A percentile compares a stretch with the other conserved stretches of the same genome.
These are phyloP conservation scores for Dendrobium officinale DNA, from an alignment of 106 monocot species.

Conservation along the genomic window DNA sequence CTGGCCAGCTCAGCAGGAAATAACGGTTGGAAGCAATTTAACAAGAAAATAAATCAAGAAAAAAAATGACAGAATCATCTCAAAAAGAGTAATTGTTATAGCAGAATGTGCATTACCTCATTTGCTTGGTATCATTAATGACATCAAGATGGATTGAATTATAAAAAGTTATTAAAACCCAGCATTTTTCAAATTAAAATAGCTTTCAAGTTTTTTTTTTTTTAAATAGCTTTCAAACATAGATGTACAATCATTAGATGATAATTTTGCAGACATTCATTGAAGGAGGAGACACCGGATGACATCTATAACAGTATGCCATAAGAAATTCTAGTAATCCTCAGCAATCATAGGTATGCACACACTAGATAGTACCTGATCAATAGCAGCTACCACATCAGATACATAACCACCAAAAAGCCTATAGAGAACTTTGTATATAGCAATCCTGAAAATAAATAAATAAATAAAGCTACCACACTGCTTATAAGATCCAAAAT, in stretches of 20 bases:
- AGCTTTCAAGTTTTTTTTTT: too few relatives aligned
- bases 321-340: neutral
- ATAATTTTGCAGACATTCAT: neutral
- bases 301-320: neutral
- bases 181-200: neutral
- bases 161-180: neutral
- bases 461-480: neutral
- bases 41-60: neutral
- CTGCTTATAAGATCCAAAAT: neutral
- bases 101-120: neutral
- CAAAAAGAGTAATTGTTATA: neutral
- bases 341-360: neutral
- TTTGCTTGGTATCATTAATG: neutral
- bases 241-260: neutral
- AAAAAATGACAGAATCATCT: neutral
- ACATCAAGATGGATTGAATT: neutral
- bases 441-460: constrained; percentile 60
- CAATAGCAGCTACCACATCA: constrained; percentile 97
- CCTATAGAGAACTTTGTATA: constrained; percentile 93
- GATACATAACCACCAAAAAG: constrained; percentile 97
- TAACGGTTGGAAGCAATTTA: neutral
- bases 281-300: neutral
- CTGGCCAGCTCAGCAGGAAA: neutral
- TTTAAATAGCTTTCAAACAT: neutral
- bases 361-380: constrained; percentile 52